These are phyloP conservation scores for Kazachstania sp. DNA, from an alignment of 1,139 yeast species.

Conservation along the genomic window DNA sequence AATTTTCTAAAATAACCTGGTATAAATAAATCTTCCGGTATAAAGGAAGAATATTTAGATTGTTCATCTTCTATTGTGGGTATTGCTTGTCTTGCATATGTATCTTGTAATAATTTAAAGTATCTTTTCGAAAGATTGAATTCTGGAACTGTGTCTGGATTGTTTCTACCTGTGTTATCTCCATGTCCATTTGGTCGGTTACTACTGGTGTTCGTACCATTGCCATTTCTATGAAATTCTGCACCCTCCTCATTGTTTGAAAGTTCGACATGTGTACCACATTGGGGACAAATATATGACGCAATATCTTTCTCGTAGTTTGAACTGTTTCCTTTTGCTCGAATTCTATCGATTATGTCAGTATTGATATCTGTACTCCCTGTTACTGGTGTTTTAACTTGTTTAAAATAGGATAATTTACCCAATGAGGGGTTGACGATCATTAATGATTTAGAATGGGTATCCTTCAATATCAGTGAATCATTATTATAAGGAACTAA, in stretches of 20 bases:
- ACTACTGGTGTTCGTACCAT: too few species aligned
- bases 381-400: conserved; percentile 7
- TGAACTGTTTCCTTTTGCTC: background rate
- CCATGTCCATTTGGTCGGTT: too few species aligned
- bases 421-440: conserved; percentile 26
- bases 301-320: conserved; percentile 5
- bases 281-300: conserved; percentile 15
- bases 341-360: background rate
- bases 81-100: conserved; percentile 8
- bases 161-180: too few species aligned
- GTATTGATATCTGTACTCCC: background rate
- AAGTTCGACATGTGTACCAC: conserved; percentile 16
- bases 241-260: background rate
- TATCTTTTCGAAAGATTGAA: conserved; percentile 15
- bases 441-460: conserved; percentile 25
- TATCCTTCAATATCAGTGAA: conserved; percentile 26
- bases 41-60: conserved; percentile 8
- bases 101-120: conserved; percentile 16
- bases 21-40: conserved; percentile 40
- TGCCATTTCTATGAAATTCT: too few species aligned
- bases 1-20: conserved; percentile 70
- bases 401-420: conserved; percentile 18
- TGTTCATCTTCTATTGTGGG: background rate
- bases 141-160: background rate
- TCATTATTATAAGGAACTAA: conserved; percentile 25